Percentiles rank a stretch among this genome's conserved stretches.
Conservation (phyloP, 352 stramenopile genomes). For the Globisporangium nagaii region DNA sequence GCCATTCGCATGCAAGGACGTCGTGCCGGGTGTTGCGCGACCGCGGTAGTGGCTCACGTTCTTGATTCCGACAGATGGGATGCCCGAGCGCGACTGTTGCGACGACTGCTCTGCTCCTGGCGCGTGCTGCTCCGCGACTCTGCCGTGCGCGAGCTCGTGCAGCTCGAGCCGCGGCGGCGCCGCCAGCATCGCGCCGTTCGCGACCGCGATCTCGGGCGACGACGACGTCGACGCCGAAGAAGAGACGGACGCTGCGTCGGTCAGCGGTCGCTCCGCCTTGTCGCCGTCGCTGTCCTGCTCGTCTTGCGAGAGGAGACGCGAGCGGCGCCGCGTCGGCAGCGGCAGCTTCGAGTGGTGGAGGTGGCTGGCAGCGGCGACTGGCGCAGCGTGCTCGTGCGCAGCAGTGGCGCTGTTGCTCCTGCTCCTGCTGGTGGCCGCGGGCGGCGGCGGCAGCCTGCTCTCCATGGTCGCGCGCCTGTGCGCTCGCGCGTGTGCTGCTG, state of each 20-base stretch:
- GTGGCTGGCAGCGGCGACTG: too few species aligned
- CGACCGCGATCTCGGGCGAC: constrained; percentile 4
- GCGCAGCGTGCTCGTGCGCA: too few species aligned
- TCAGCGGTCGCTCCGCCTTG: not conserved
- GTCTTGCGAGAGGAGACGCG: not conserved
- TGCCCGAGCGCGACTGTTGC: not conserved
- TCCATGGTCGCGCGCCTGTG: not conserved
- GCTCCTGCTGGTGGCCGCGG: too few species aligned
- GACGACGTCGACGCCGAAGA: constrained; percentile 7
- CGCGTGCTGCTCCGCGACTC: not conserved
- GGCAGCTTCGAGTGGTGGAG: not conserved
- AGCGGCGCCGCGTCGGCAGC: not conserved
- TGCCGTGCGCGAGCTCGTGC: constrained; percentile 7
- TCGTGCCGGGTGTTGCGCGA: not conserved
- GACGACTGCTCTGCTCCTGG: not conserved
- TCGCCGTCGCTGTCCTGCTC: not conserved
- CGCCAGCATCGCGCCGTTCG: not conserved
- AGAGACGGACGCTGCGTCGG: constrained; percentile 1
- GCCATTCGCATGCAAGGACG: not conserved
- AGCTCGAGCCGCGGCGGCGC: constrained; percentile 15
- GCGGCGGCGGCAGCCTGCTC: not conserved
- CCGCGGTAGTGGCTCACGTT: not conserved
- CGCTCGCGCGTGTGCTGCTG: not conserved
- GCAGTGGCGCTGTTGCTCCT: not conserved
- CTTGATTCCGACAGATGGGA: not conserved